Percentiles rank a stretch among this genome's conserved stretches.
These are phyloP conservation scores for Neckera pumila DNA, from an alignment of 225 moss, liverwort and hornwort species.

Conservation along the genomic window DNA sequence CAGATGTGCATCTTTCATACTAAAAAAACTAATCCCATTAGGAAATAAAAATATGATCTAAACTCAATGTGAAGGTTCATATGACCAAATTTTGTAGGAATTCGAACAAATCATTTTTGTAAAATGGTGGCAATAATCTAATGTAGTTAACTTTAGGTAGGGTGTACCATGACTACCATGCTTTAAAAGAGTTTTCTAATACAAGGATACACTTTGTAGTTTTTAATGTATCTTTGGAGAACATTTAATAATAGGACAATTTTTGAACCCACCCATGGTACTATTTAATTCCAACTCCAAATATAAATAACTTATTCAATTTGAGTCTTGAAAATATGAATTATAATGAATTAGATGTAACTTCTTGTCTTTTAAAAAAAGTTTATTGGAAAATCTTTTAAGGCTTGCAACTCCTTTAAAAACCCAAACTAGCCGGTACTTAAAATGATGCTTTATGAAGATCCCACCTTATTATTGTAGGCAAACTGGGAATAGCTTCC, in stretches of 20 bases:
- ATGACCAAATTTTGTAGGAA: neutral
- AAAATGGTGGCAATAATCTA: neutral
- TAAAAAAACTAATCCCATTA: no score
- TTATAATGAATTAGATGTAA: neutral
- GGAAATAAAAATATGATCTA: no score
- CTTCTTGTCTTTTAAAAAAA: neutral
- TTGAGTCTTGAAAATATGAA: neutral
- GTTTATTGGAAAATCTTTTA: neutral
- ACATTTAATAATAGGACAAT: neutral
- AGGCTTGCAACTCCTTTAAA: fast-evolving
- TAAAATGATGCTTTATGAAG: neutral
- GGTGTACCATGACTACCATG: neutral
- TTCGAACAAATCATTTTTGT: neutral
- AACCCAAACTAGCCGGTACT: fast-evolving
- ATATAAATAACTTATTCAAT: neutral
- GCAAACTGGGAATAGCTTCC: fast-evolving
- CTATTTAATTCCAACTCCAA: neutral
- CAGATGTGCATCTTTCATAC: no score
- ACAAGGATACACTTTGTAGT: fast-evolving
- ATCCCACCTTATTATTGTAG: neutral
- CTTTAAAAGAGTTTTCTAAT: neutral
- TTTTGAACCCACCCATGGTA: fast-evolving
- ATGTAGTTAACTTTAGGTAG: neutral
- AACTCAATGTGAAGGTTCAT: neutral
- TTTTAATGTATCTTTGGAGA: fast-evolving